Percentiles rank a stretch among this genome's conserved stretches.
Conservation (phyloP, 2,329 filamentous ascomycete species). For the Ascochyta lentis region DNA sequence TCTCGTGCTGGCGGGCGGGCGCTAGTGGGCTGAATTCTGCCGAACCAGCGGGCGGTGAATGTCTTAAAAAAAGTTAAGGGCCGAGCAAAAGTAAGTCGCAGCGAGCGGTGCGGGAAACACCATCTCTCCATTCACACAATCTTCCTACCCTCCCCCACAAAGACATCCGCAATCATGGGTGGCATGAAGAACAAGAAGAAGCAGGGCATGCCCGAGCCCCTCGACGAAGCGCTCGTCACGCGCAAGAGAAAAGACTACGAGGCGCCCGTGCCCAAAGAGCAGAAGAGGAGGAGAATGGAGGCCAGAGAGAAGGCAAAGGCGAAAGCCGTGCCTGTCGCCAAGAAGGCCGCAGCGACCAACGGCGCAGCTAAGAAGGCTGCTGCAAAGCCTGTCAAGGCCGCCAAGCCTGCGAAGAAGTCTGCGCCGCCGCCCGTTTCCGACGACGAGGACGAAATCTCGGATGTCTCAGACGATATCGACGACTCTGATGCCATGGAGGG, state of each 20-base stretch:
- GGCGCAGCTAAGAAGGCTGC: slow-evolving; percentile 33
- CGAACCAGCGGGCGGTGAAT: not conserved
- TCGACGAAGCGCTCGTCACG: slow-evolving; percentile 77
- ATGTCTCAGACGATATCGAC: slow-evolving; percentile 29
- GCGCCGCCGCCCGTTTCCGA: slow-evolving; percentile 39
- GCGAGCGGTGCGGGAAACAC: slow-evolving; percentile 13
- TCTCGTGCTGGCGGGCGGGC: slow-evolving; percentile 25
- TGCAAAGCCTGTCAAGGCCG: slow-evolving; percentile 28
- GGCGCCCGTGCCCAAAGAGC: slow-evolving; percentile 48
- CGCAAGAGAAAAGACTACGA: slow-evolving; percentile 87
- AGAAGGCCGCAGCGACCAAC: slow-evolving; percentile 53
- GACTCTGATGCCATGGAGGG: slow-evolving; percentile 52
- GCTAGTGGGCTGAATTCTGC: slow-evolving; percentile 19
- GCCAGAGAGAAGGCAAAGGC: slow-evolving; percentile 38
- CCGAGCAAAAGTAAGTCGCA: slow-evolving; percentile 24
- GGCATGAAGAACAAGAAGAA: slow-evolving; percentile 93
- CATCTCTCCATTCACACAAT: slow-evolving; percentile 2
- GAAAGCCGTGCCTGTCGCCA: slow-evolving; percentile 26
- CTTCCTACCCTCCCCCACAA: not conserved
- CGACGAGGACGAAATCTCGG: slow-evolving; percentile 46
- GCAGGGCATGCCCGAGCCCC: slow-evolving; percentile 82
- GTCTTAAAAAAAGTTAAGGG: not conserved
- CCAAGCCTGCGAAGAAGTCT: slow-evolving; percentile 44
- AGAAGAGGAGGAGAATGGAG: slow-evolving; percentile 66
- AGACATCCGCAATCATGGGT: slow-evolving; percentile 67